Base-by-base conservation (phyloP, 352 stramenopile species). In the Phytophthora tubulina region DNA sequence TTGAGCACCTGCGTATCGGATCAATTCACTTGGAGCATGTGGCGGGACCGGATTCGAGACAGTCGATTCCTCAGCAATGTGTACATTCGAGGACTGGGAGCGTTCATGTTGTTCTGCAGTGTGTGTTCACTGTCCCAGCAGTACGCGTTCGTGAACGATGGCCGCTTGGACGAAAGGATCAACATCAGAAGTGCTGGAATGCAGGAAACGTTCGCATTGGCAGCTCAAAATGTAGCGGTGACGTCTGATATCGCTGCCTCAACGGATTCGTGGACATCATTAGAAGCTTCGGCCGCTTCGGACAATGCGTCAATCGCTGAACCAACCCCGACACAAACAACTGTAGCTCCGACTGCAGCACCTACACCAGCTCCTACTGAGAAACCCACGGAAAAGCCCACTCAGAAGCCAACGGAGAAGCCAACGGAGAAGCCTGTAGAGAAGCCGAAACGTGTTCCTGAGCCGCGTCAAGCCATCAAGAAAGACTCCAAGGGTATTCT, bases 61-160 rank as follows among this genome's bases (percentile, higher is more conserved):
- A 81, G 62, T 45, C 73, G 75, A 13, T 81, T 81, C 48, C 63
- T 81, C 21, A 68, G 78, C 41, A 80, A 80, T 73, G 75, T 79
- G 14, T 81, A 79, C 48, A 80, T 78, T 36, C 71, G 71, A 52
- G 49, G 42, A 51, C 38, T 78, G 31, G 71, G 71, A 2, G 38
- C 21, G 1, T 73, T 75, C 44, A 79, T 79, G 72, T 35, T 79
- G 3, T 56, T 79, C 11, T 76, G 61, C 45, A 70, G 67, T 17
- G 67, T 76, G 15, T 79, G 62, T 51, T 79, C 61, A 9, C 42
- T 79, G 10, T 73, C 67, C 6, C 55, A 75, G 10, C 72, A 79
- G 45, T 79, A 76, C 30, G 56, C 67, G 15, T 63, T 70, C 33
- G 67, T 75, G 50, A 72, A 55, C 30, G 32, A 59, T 31, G 45